Base-by-base conservation (phyloP, 805 yeast genomes). In the Candida nemodendra region DNA sequence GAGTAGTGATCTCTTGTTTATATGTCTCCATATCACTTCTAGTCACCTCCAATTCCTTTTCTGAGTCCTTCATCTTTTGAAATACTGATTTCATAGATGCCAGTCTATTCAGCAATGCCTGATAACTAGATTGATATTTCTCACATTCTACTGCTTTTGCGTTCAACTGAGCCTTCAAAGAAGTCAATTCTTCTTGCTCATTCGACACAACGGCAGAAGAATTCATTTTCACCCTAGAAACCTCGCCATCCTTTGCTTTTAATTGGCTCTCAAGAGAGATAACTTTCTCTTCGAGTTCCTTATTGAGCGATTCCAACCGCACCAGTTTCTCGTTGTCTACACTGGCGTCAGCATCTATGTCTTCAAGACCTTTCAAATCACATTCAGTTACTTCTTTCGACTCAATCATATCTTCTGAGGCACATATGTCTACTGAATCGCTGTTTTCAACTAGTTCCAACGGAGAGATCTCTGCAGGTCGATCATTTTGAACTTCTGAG, bases 81-180 rank as follows among this genome's bases (percentile, higher is more conserved):
- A 84, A 84, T 2, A 84, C 73, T 1, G 81, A 65, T 48, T 83
- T 84, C 91, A 84, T 84, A 2, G 85, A 75, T 1, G 87, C 75
- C 13, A 85, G 57, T 55, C 82, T 72, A 45, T 76, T 76, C 42
- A 85, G 59, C 22, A 85, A 60, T 4, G 74, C 67, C 43, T 82
- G 81, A 52, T 84, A 82, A 45, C 79, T 78, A 2, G 69, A 65
- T 48, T 81, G 78, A 19, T 74, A 68, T 21, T 73, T 71, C 33
- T 74, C 81, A 39, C 82, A 70, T 50, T 81, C 87, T 24, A 66
- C 63, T 21, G 66, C 68, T 18, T 65, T 57, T 27, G 50, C 57
- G 23, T 53, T 54, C 11, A 73, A 44, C 34, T 68, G 62, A 14
- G 45, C 45, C 30, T 50, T 56, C 27, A 64, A 39, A 11, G 41